Percentiles rank a stretch among this genome's conserved stretches.
phyloP scores from a whole-genome alignment of 164 flowering plant species.

The Annona cherimola region DNA sequence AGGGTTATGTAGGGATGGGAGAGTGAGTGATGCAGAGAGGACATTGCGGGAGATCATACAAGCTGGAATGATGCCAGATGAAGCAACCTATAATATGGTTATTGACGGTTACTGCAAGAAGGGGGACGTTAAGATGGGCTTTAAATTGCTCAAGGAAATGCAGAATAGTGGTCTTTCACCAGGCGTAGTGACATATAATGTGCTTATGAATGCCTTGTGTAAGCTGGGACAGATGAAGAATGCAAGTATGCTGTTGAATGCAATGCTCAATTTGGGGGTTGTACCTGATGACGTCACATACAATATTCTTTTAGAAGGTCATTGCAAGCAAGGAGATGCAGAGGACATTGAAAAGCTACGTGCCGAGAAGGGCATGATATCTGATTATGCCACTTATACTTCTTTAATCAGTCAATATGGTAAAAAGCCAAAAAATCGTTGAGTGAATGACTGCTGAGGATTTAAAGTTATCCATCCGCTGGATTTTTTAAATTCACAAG shows the following conservation, averaged over 20 bases:
- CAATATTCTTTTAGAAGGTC: slow-evolving; percentile 73
- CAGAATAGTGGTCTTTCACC: slow-evolving; percentile 46
- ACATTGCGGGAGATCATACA: slow-evolving; percentile 56
- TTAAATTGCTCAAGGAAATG: slow-evolving; percentile 64
- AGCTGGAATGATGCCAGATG: slow-evolving; percentile 52
- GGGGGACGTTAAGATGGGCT: slow-evolving; percentile 60
- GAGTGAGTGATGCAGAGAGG: slow-evolving; percentile 49
- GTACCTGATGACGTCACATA: slow-evolving; percentile 75
- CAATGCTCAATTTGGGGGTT: slow-evolving; percentile 66
- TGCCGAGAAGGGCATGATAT: slow-evolving; percentile 57
- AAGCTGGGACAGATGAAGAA: slow-evolving; percentile 68
- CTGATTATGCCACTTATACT: slow-evolving; percentile 60
- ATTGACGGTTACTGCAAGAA: slow-evolving; percentile 64
- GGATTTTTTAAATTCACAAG: too few species aligned
- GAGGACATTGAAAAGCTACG: slow-evolving; percentile 34
- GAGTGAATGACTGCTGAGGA: slow-evolving; percentile 5
- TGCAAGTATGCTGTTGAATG: slow-evolving; percentile 62
- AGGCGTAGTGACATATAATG: slow-evolving; percentile 60
- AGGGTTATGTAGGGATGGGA: slow-evolving; percentile 54
- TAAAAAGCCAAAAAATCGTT: slow-evolving; percentile 26
- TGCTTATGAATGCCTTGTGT: slow-evolving; percentile 70
- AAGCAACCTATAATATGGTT: slow-evolving; percentile 65
- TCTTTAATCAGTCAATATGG: slow-evolving; percentile 34
- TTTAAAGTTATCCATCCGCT: too few species aligned
- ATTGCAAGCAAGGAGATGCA: slow-evolving; percentile 41